Evolutionary conservation across 441 rosid species (phyloP).

Genomic region (Arabidopsis lyrata): DNA sequence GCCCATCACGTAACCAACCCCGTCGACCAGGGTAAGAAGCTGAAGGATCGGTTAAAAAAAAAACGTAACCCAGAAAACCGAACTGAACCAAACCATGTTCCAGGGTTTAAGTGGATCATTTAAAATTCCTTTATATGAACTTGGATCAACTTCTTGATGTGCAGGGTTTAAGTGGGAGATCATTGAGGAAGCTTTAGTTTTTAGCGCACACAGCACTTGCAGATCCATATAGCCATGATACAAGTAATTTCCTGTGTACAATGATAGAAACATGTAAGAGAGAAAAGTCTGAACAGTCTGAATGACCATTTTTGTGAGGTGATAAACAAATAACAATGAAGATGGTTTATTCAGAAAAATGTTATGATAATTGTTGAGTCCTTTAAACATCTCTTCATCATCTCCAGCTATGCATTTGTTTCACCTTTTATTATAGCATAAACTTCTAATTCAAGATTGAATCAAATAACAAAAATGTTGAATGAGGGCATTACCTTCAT

Average conservation of each 20-base stretch:
- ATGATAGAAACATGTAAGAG: conserved; percentile 73
- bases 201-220: conserved; percentile 82
- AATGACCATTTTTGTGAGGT: conserved; percentile 45
- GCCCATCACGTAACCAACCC: too few species aligned
- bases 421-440: not conserved
- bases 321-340: conserved; percentile 17
- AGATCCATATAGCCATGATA: conserved; percentile 61
- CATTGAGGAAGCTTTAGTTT: conserved; percentile 91
- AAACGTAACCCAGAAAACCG: too few species aligned
- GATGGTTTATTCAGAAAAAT: conserved; percentile 11
- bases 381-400: not conserved
- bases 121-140: not conserved
- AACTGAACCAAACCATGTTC: too few species aligned
- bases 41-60: too few species aligned
- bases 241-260: conserved; percentile 67
- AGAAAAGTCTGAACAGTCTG: conserved; percentile 69
- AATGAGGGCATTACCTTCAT: not conserved
- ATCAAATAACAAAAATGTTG: not conserved
- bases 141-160: conserved; percentile 9
- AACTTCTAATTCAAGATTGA: not conserved
- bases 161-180: conserved; percentile 95
- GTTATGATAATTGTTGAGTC: conserved; percentile 4
- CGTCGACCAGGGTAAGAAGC: too few species aligned
- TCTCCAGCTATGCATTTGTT: not conserved
- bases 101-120: too few species aligned